These are phyloP conservation scores for Pyrus betulifolia DNA, from an alignment of 306 rosid species.

Conservation along the genomic window DNA sequence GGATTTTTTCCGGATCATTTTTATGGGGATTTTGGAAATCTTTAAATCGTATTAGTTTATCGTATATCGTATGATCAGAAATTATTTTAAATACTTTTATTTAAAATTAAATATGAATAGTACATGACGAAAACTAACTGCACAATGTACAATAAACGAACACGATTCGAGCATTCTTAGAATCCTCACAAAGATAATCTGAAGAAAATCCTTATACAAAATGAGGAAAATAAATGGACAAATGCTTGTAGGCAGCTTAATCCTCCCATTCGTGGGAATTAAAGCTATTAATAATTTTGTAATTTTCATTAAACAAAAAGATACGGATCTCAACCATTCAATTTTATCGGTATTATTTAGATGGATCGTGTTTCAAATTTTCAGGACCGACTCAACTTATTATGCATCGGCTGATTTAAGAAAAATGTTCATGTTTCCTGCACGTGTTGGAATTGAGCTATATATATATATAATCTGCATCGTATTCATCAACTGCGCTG, in stretches of 20 bases:
- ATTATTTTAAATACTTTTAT: too few relatives aligned
- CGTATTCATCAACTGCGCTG: neutral
- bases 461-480: neutral
- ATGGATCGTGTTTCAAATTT: neutral
- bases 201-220: fast-evolving
- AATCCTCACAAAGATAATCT: too few relatives aligned
- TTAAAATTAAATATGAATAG: too few relatives aligned
- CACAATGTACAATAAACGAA: fast-evolving
- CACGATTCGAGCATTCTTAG: fast-evolving
- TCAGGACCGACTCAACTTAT: neutral
- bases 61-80: fast-evolving
- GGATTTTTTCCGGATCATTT: too few relatives aligned
- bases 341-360: neutral
- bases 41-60: too few relatives aligned
- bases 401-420: neutral
- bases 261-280: constrained; percentile 20
- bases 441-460: constrained; percentile 11
- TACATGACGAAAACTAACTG: fast-evolving
- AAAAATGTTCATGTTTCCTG: neutral
- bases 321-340: constrained; percentile 7
- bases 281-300: neutral
- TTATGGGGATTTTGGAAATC: too few relatives aligned
- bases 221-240: neutral
- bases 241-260: neutral
- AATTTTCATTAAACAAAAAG: neutral